Evolutionary conservation across 2,329 filamentous ascomycete genomes (phyloP).

Genomic region (Macrophomina pseudophaseolina): DNA sequence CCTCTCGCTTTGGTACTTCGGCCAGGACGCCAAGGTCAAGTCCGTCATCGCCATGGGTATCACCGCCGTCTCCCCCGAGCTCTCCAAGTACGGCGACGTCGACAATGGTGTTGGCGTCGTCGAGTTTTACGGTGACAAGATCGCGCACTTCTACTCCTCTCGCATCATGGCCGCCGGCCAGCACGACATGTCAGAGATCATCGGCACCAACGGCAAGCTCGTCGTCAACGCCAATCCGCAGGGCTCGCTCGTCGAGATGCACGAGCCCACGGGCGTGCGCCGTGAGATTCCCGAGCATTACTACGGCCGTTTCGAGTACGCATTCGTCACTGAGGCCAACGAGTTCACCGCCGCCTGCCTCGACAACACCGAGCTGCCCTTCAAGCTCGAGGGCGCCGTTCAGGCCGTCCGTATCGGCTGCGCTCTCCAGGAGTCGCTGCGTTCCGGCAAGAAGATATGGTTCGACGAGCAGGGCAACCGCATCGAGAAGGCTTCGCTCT

Average conservation of each 20-base stretch:
- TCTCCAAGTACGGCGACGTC: conserved; percentile 63
- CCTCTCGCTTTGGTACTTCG: conserved; percentile 68
- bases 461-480: conserved; percentile 62
- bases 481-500: conserved; percentile 46
- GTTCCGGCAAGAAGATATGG: conserved; percentile 52
- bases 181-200: conserved; percentile 70
- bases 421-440: conserved; percentile 52
- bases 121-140: conserved; percentile 67
- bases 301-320: conserved; percentile 66
- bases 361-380: conserved; percentile 60
- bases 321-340: conserved; percentile 67
- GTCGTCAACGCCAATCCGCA: conserved; percentile 64
- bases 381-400: conserved; percentile 63
- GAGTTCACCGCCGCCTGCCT: conserved; percentile 66
- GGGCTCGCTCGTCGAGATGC: conserved; percentile 60
- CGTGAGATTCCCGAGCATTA: conserved; percentile 67
- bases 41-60: conserved; percentile 62
- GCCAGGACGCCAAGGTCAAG: conserved; percentile 60
- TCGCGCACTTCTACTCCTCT: conserved; percentile 67
- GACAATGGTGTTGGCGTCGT: conserved; percentile 69
- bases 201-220: conserved; percentile 69
- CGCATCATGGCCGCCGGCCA: conserved; percentile 73
- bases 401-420: conserved; percentile 65
- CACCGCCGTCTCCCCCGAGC: conserved; percentile 63
- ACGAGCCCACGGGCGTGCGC: conserved; percentile 59